Base-by-base conservation (phyloP, 495 filamentous ascomycete species). In the Chlorociboria aeruginascens region DNA sequence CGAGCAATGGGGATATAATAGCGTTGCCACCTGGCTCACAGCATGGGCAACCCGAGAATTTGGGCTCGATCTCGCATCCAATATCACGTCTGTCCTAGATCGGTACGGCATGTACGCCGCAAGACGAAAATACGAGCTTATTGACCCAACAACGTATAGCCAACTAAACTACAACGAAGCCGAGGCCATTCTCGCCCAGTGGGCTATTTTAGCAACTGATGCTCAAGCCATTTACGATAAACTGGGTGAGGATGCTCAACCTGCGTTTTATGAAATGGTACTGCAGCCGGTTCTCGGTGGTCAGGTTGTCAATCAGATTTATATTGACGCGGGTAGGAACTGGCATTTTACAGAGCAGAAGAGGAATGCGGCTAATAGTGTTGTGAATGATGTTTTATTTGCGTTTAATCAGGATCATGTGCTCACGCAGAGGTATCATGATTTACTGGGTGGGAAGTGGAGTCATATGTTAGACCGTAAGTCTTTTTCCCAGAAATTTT, bases 151-250 rank as follows among this genome's bases (percentile, higher is more conserved):
- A 7, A 76, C 70, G 13, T 88, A 82, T 63, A 81, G 71, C 25
- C 56, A 80, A 8, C 66, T 85, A 51, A 78, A 87, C 63, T 86
- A 85, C 62, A 72, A 78, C 53, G 82, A 89, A 65, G 80, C 78
- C 8, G 81, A 85, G 29, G 68, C 66, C 0, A 65, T 85, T 14
- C 66, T 85, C 14, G 61, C 67, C n/a, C 69, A 79, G 60, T 87
- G 83, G 83, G 61, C 69, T 14, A 51, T 62, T n/a, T 66, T 86
- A 25, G 66, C 62, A 2, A 51, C 61, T 7, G 64, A 67, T 25
- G 76, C 81, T 3, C 67, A 83, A 51, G 62, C 59, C 6, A 59
- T 86, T 13, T 77, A 81, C 46, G 62, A 74, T 42, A 65, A 63
- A 16, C 60, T 86, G 12, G 63, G 68, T 3, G 59, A 60, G 4